Evolutionary conservation across 2,329 filamentous ascomycete species (phyloP).

Genomic region (Cladophialophora carrionii): DNA sequence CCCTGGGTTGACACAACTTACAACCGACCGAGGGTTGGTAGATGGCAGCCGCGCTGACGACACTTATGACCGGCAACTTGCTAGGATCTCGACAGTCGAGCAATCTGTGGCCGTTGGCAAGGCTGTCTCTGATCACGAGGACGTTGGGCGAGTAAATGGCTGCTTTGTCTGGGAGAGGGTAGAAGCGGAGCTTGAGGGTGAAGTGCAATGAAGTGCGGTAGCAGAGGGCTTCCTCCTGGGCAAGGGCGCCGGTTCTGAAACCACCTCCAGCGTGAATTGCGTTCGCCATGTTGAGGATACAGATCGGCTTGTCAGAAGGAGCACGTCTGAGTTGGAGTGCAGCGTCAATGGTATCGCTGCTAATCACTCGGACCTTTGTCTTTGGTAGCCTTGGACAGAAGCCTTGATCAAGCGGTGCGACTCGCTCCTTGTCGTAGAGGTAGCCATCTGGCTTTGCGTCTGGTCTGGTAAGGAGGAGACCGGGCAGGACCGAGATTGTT

Average conservation of each 20-base stretch:
- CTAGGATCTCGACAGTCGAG: slow-evolving; percentile 46
- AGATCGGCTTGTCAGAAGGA: slow-evolving; percentile 49
- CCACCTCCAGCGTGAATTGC: slow-evolving; percentile 63
- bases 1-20: slow-evolving; percentile 7
- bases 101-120: slow-evolving; percentile 53
- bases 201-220: slow-evolving; percentile 58
- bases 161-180: slow-evolving; percentile 57
- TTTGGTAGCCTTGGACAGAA: slow-evolving; percentile 50
- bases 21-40: slow-evolving; percentile 44
- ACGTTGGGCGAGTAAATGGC: slow-evolving; percentile 65
- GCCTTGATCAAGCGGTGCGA: slow-evolving; percentile 47
- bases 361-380: slow-evolving; percentile 55
- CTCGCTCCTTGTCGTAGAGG: slow-evolving; percentile 44
- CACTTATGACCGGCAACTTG: slow-evolving; percentile 58
- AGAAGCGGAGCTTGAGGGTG: slow-evolving; percentile 51
- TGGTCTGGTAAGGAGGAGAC: slow-evolving; percentile 53
- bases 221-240: slow-evolving; percentile 72
- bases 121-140: slow-evolving; percentile 60
- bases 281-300: slow-evolving; percentile 69
- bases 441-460: slow-evolving; percentile 47
- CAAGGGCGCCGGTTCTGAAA: slow-evolving; percentile 63
- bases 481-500: slow-evolving; percentile 54
- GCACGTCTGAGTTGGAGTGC: slow-evolving; percentile 50
- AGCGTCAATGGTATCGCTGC: slow-evolving; percentile 62
- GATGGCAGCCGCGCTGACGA: slow-evolving; percentile 64